A percentile compares a stretch with the other conserved stretches of the same genome.
phyloP scores from a whole-genome alignment of 2,329 filamentous ascomycete genomes.

The Colletotrichum sp. region DNA sequence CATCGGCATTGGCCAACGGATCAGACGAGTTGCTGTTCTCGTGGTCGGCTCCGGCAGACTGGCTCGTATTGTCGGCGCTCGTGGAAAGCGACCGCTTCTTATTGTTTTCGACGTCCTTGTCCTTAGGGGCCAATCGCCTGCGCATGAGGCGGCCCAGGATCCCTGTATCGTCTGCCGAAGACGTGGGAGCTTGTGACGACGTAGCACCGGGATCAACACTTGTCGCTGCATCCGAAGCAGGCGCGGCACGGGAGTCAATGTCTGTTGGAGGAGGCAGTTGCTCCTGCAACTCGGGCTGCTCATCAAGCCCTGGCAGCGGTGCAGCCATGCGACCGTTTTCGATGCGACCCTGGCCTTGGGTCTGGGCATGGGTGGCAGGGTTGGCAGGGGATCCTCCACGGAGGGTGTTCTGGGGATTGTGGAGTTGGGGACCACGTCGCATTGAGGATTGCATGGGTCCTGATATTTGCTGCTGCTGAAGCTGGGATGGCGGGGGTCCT shows the following conservation, averaged over 20 bases:
- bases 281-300: conserved; percentile 6
- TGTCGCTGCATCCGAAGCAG: background rate
- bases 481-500: background rate
- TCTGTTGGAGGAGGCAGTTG: background rate
- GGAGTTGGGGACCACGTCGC: conserved; percentile 15
- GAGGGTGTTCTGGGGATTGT: conserved; percentile 21
- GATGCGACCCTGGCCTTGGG: conserved; percentile 7
- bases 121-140: conserved; percentile 9
- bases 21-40: background rate
- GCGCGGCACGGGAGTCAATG: background rate
- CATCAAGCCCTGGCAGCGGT: conserved; percentile 12
- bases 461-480: background rate
- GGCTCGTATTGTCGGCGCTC: background rate
- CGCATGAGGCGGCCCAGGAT: conserved; percentile 11
- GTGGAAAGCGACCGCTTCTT: conserved; percentile 2
- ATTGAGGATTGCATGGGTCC: conserved; percentile 14
- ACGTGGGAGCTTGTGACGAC: background rate
- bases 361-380: background rate
- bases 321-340: conserved; percentile 7
- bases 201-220: background rate
- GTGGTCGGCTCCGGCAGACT: background rate
- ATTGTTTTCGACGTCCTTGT: background rate
- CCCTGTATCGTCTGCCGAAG: background rate
- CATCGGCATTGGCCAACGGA: background rate
- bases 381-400: background rate